Conservation (phyloP, 1,284 basidiomycete species). For the Chalciporus piperatoides region DNA sequence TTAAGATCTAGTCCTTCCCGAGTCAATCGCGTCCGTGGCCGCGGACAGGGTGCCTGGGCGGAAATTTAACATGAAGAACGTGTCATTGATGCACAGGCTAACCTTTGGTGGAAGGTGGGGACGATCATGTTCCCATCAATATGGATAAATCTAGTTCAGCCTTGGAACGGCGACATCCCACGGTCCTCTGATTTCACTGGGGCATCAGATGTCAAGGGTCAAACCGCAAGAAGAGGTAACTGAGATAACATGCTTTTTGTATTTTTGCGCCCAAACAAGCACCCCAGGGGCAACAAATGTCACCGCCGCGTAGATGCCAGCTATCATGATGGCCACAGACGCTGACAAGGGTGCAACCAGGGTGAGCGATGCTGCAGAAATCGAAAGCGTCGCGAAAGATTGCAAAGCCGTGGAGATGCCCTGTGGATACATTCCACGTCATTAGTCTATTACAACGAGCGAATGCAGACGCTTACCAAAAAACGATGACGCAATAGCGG, state of each 20-base stretch:
- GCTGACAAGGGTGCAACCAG: slow-evolving; percentile 53
- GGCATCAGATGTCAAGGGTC: slow-evolving; percentile 24
- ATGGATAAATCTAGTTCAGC: slow-evolving; percentile 43
- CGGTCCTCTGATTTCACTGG: slow-evolving; percentile 49
- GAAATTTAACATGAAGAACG: slow-evolving; percentile 25
- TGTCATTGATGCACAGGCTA: slow-evolving; percentile 14
- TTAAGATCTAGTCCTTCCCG: slow-evolving; percentile 2
- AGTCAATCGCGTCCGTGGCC: slow-evolving; percentile 16
- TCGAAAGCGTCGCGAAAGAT: slow-evolving; percentile 46
- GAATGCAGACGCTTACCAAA: slow-evolving; percentile 50
- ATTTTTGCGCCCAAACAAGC: slow-evolving; percentile 77
- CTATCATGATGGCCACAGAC: slow-evolving; percentile 50
- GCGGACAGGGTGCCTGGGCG: slow-evolving; percentile 26
- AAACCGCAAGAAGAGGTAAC: slow-evolving; percentile 11
- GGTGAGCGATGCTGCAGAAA: slow-evolving; percentile 47
- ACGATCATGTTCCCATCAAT: slow-evolving; percentile 31
- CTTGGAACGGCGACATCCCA: slow-evolving; percentile 55
- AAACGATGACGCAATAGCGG: slow-evolving; percentile 79
- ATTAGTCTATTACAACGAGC: slow-evolving; percentile 17
- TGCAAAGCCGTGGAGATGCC: slow-evolving; percentile 44
- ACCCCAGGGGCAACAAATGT: slow-evolving; percentile 69
- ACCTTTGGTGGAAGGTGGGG: slow-evolving; percentile 23
- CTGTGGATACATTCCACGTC: slow-evolving; percentile 35
- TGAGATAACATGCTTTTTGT: slow-evolving; percentile 64
- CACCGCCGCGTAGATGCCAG: slow-evolving; percentile 49